Conservation (phyloP, 768 basidiomycete genomes). For the Suillus variegatus region DNA sequence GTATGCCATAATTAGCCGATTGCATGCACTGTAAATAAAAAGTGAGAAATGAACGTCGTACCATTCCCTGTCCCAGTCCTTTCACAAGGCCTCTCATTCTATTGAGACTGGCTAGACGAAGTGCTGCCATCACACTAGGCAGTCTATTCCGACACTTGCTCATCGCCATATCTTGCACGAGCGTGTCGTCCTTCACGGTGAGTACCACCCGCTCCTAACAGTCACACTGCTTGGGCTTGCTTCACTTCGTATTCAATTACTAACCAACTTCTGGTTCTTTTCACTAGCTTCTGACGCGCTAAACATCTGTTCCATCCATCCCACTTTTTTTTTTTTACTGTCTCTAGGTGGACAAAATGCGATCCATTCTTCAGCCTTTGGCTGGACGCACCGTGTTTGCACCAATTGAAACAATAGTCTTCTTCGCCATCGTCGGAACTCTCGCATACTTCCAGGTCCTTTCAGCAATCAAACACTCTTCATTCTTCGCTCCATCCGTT, state of each 20-base stretch:
- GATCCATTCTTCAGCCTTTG: constrained; percentile 64
- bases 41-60: constrained; percentile 27
- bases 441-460: constrained; percentile 95
- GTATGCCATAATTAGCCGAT: constrained; percentile 22
- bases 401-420: constrained; percentile 89
- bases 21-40: constrained; percentile 20
- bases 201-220: constrained; percentile 2
- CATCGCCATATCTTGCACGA: background rate
- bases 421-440: constrained; percentile 86
- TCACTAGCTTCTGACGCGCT: background rate
- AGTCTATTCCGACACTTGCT: background rate
- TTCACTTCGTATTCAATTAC: background rate
- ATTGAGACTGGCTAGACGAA: background rate
- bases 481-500: constrained; percentile 65
- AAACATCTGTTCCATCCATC: constrained; percentile 2
- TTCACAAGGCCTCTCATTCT: background rate
- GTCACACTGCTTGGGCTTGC: background rate
- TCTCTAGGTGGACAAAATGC: constrained; percentile 38
- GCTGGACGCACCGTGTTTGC: constrained; percentile 72
- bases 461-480: constrained; percentile 84
- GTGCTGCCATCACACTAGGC: background rate
- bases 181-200: background rate
- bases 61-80: constrained; percentile 11
- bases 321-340: background rate
- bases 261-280: background rate